Evolutionary conservation across 352 stramenopile genomes (phyloP), one percentile per base, ranked within the genome.

Genomic region (Pythium aristosporum): DNA sequence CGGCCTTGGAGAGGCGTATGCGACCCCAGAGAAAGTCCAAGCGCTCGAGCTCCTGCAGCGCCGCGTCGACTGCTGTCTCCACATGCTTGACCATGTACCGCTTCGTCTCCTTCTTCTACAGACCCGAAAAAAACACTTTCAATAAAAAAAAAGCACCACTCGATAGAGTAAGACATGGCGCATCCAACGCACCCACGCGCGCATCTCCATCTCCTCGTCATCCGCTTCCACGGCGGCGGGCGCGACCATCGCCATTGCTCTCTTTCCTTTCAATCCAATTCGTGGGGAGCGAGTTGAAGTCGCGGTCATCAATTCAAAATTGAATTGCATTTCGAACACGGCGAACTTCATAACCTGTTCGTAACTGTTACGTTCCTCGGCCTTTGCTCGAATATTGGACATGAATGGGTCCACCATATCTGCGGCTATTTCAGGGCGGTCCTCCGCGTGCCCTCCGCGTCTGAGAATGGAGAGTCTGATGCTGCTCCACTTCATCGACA

Each of bases 21-120:
- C 80, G 74, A 8, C 85, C 82, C 82, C 85, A 93, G 34, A 93
- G 76, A 61, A 93, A 88, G 61, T 93, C 82, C n/a, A 93, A 77
- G 20, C 79, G 85, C 65, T 93, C 85, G 10, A 93, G 67, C 57
- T 93, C 85, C 16, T 85, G 74, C 44, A 80, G 64, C 32, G 81
- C 80, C 20, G 71, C 76, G 43, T 80, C 67, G 20, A 88, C 67
- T 15, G 77, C 67, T 30, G 76, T 74, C 58, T 77, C 67, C 9
- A 87, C 80, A 51, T 88, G 75, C 61, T 84, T 80, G 44, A 81
- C 67, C 52, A 92, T 60, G 57, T 85, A 92, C 20, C 73, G 69
- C 11, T 76, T 79, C 54, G 77, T 80, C 64, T 89, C 82, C 12
- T 72, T 67, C 58, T 80, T 89, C 82, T 92, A 30, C 18, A 18